Evolutionary conservation across 176 grass and related monocot genomes (phyloP), one percentile per base, ranked within the genome.

Genomic region (Saccharum officinarum): DNA sequence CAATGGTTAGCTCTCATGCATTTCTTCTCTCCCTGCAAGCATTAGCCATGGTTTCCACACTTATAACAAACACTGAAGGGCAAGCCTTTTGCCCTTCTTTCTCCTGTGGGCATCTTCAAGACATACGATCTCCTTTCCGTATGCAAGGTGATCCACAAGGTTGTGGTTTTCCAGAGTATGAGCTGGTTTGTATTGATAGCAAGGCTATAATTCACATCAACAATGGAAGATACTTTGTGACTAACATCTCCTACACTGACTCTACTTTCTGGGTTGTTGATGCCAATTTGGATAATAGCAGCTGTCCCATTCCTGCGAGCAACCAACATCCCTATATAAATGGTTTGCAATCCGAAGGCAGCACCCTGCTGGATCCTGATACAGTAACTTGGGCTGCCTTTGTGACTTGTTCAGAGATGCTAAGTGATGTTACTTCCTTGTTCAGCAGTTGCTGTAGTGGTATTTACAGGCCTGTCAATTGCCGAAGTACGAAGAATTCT

Each of bases 31-130:
- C 67, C 67, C 36, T 70, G 18, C 67, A 70, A 40, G 67, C 18
- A 70, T 70, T n/a, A 70, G 37, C 37, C 67, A 70, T 70, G 18
- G 18, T 4, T 70, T 70, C 67, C 67, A n/a, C 17, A 70, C 36
- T 70, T 70, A 18, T 70, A 40, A 39, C 4, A n/a, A 70, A 40
- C 37, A 70, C 67, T 70, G 67, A 70, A 70, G 67, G 67, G 36
- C 67, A 70, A 70, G 10, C 17, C 4, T 39, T 20, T 11, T 78
- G 83, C 23, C 42, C 37, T 36, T 31, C 37, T 71, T 89, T 69
- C 66, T 92, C 87, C 12, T 92, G 90, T 22, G 87, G 83, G 72
- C 76, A 49, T 30, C 18, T 26, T 12, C 20, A 71, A 71, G 10
- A 71, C 10, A 71, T 71, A 7, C 38, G 10, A 23, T 38, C 39